Conservation (phyloP, 495 filamentous ascomycete genomes). For the Penicillium diatomitis region DNA sequence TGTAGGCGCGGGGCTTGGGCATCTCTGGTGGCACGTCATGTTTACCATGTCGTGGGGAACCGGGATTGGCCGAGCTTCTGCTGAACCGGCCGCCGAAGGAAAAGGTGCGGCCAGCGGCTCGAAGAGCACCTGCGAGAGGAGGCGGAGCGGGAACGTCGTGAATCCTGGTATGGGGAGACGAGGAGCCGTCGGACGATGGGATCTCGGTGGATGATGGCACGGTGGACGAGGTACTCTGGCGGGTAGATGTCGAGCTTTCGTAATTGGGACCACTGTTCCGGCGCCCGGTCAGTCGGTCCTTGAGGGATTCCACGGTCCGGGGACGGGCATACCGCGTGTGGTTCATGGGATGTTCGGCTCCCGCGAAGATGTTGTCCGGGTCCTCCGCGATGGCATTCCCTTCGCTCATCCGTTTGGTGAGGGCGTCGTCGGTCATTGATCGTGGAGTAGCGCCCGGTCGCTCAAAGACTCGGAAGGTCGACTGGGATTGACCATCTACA, state of each 20-base stretch:
- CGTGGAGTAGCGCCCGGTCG: constrained; percentile 32
- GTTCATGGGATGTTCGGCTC: constrained; percentile 22
- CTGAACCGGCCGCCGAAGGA: constrained; percentile 51
- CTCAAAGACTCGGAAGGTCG: constrained; percentile 55
- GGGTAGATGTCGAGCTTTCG: constrained; percentile 53
- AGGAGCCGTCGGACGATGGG: constrained; percentile 45
- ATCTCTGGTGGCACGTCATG: constrained; percentile 19
- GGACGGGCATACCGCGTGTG: constrained; percentile 34
- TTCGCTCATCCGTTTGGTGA: constrained; percentile 33
- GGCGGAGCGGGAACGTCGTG: constrained; percentile 48
- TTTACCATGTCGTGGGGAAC: constrained; percentile 34
- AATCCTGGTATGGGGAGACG: constrained; percentile 40
- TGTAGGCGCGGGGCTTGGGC: constrained; percentile 38
- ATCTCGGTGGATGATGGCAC: constrained; percentile 62
- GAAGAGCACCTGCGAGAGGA: constrained; percentile 42
- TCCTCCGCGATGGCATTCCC: constrained; percentile 39
- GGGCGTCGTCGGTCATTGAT: constrained; percentile 42
- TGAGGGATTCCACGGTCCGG: constrained; percentile 12
- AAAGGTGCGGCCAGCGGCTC: constrained; percentile 62
- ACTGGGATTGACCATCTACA: constrained; percentile 34
- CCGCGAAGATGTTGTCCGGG: constrained; percentile 38
- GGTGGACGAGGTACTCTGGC: constrained; percentile 65
- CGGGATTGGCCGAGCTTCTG: constrained; percentile 26
- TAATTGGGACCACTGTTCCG: constrained; percentile 56
- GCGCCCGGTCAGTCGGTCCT: constrained; percentile 25